phyloP scores from a whole-genome alignment of 2,329 filamentous ascomycete genomes.

The Colletotrichum viniferum region DNA sequence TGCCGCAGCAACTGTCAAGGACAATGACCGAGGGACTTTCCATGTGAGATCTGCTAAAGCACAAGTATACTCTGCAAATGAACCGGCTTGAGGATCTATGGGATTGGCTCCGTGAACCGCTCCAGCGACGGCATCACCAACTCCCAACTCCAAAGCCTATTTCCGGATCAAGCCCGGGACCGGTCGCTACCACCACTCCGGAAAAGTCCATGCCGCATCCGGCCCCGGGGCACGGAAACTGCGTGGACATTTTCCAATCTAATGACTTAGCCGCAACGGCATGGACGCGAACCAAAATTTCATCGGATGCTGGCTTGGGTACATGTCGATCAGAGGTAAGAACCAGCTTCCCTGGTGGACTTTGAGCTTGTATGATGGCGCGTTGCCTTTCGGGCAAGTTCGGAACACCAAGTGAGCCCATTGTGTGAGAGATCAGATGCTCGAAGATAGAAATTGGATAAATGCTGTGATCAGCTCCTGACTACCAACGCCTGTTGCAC shows the following conservation, averaged over 20 bases:
- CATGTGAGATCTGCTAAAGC: constrained; percentile 24
- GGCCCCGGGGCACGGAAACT: constrained; percentile 29
- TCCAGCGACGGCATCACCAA: constrained; percentile 32
- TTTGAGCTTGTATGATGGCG: neutral
- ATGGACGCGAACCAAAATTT: constrained; percentile 26
- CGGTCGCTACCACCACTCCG: constrained; percentile 33
- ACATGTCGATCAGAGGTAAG: neutral
- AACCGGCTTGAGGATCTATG: constrained; percentile 24
- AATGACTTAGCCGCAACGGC: constrained; percentile 39
- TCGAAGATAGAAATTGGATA: neutral
- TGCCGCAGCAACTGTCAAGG: constrained; percentile 27
- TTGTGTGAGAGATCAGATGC: neutral
- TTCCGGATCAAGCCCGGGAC: neutral
- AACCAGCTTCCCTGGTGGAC: neutral
- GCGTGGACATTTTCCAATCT: constrained; percentile 37
- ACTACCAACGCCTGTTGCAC: neutral
- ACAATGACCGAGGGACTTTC: constrained; percentile 29
- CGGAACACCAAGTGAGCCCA: neutral
- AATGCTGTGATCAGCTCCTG: neutral
- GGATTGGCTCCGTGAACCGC: constrained; percentile 25
- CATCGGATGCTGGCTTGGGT: neutral
- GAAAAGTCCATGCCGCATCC: constrained; percentile 38
- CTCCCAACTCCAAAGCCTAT: constrained; percentile 22
- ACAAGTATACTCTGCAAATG: constrained; percentile 34
- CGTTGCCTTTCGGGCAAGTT: neutral